Conservation (phyloP, 2,329 filamentous ascomycete species). For the Pseudocercospora fuligena region DNA sequence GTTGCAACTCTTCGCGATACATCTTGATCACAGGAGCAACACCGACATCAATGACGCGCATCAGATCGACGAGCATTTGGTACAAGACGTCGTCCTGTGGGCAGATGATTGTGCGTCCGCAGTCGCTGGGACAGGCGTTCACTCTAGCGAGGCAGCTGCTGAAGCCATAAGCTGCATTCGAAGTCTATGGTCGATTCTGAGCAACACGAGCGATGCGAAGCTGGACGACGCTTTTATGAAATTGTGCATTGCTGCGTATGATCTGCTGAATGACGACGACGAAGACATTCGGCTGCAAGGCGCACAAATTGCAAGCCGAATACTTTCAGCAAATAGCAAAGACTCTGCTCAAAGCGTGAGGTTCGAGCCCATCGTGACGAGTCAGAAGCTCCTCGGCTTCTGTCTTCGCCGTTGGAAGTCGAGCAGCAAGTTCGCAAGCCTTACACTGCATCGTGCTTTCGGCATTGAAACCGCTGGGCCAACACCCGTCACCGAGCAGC, state of each 20-base stretch:
- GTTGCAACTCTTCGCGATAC: conserved; percentile 26
- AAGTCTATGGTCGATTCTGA: conserved; percentile 25
- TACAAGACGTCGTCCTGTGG: conserved; percentile 21
- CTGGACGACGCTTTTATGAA: conserved; percentile 50
- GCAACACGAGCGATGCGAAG: not conserved
- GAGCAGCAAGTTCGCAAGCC: conserved; percentile 13
- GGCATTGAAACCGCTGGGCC: not conserved
- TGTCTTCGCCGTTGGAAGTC: conserved; percentile 34
- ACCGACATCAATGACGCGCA: not conserved
- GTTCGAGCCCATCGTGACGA: conserved; percentile 56
- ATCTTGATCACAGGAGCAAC: conserved; percentile 16
- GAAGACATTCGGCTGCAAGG: conserved; percentile 79
- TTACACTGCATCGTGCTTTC: conserved; percentile 32
- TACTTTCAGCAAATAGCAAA: conserved; percentile 46
- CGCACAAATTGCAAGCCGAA: conserved; percentile 53
- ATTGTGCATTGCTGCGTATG: conserved; percentile 70
- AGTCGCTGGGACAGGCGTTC: conserved; percentile 31
- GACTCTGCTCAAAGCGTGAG: conserved; percentile 18
- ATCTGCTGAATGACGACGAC: conserved; percentile 85
- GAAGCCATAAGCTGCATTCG: conserved; percentile 29
- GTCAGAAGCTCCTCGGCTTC: conserved; percentile 44
- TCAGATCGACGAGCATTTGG: not conserved
- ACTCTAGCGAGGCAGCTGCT: conserved; percentile 38
- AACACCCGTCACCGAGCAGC: conserved; percentile 18
- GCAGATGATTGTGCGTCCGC: conserved; percentile 24